These are phyloP conservation scores for Paraphaeosphaeria sporulosa DNA, from an alignment of 2,329 filamentous ascomycete genomes.

Conservation along the genomic window DNA sequence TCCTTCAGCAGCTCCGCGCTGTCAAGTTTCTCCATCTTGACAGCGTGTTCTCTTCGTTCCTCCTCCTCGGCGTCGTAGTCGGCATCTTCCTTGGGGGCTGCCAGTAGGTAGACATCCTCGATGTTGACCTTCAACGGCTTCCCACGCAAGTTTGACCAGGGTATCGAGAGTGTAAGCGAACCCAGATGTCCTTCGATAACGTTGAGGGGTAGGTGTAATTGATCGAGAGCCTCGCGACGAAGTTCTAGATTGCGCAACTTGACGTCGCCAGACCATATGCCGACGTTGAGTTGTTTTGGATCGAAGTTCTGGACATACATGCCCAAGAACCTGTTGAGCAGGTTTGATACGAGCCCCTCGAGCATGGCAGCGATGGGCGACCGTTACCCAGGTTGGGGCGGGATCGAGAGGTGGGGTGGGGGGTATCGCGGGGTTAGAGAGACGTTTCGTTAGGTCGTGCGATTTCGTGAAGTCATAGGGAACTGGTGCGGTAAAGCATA, in stretches of 20 bases:
- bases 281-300: conserved; percentile 95
- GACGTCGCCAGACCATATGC: conserved; percentile 98
- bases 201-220: conserved; percentile 95
- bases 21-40: conserved; percentile 99
- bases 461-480: conserved; percentile 44
- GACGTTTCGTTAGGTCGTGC: conserved; percentile 38
- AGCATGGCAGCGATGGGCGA: conserved; percentile 75
- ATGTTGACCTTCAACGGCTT: conserved; percentile 95
- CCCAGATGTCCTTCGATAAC: conserved; percentile 95
- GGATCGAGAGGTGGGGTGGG: conserved; percentile 17
- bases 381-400: conserved; percentile 76
- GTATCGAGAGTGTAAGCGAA: conserved; percentile 88
- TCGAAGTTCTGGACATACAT: conserved; percentile 99
- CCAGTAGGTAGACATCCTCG: conserved; percentile 94
- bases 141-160: conserved; percentile 95
- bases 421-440: conserved; percentile 30
- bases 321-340: conserved; percentile 98
- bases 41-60: conserved; percentile 80
- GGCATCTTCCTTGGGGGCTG: conserved; percentile 93
- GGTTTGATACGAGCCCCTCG: conserved; percentile 93
- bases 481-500: conserved; percentile 26
- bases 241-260: conserved; percentile 93
- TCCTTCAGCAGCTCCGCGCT: conserved; percentile 95
- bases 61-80: conserved; percentile 95
- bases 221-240: conserved; percentile 92